Percentiles rank a stretch among this genome's conserved stretches.
Conservation (phyloP, 495 filamentous ascomycete species). For the Neurospora hispaniola region DNA sequence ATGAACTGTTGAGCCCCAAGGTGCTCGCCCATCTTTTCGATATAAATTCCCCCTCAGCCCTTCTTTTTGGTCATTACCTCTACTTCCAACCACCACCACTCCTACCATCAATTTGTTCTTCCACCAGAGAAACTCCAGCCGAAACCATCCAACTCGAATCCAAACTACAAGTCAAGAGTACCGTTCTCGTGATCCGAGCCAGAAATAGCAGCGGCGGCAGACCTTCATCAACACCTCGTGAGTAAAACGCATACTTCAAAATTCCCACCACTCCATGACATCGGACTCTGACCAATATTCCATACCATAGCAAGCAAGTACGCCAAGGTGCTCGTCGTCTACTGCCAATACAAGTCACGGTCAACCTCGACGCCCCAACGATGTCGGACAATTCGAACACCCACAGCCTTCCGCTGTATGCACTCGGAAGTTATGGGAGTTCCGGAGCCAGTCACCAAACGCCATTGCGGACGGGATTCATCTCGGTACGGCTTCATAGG, state of each 20-base stretch:
- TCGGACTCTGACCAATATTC: not conserved
- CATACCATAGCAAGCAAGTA: not conserved
- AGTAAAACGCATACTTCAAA: not conserved
- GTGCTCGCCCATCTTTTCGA: not conserved
- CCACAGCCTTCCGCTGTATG: not conserved
- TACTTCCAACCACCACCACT: too few species aligned
- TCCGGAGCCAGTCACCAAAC: too few species aligned
- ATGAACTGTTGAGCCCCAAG: not conserved
- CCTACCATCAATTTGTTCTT: not conserved
- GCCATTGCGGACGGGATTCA: too few species aligned
- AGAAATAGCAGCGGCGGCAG: not conserved
- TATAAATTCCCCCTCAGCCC: not conserved
- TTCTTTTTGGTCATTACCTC: not conserved
- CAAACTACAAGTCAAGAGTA: not conserved
- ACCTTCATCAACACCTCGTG: not conserved
- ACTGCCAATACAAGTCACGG: not conserved
- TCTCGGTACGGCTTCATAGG: not conserved
- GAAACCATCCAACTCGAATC: not conserved
- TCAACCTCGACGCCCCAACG: not conserved
- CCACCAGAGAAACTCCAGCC: not conserved
- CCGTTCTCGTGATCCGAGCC: not conserved
- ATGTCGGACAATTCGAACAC: not conserved
- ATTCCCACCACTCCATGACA: not conserved
- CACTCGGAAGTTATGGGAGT: not conserved
- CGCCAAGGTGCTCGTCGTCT: not conserved